Base-by-base conservation (phyloP, 2,329 filamentous ascomycete genomes). In the Didymella exigua region DNA sequence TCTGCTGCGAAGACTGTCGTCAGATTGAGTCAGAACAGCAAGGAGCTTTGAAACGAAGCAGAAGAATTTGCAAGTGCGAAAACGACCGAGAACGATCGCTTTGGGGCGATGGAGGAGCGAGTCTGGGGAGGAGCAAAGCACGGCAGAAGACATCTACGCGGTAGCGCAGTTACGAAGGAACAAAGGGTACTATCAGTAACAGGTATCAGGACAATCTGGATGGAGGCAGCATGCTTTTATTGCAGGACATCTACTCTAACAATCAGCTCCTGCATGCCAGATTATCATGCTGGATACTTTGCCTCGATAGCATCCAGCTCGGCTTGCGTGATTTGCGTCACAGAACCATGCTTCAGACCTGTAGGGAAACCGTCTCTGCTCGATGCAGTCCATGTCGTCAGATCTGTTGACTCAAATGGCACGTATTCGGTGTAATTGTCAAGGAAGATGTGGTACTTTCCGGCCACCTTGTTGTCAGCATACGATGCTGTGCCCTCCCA, bases 41-140 rank as follows among this genome's bases (percentile, higher is more conserved):
- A 31, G 42, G 18, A 2, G 2, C 6, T 34, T n/a, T 31, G n/a
- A 24, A 6, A 26, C 45, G 24, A 24, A 29, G 43, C n/a, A 56
- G 49, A 48, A 54, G 45, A 4, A 61, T 67, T 37, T 67, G 64
- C 36, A 26, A 44, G 13, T 67, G 64, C 44, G 64, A 67, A 27
- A 56, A 29, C 23, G 61, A 62, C 13, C 46, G 64, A 33, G 64
- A 67, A 38, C 55, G 40, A 19, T 44, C 49, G 18, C 56, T 67
- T 10, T 67, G 62, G 62, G 62, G 62, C 5, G 46, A 58, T 14
- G 52, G 43, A 34, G 56, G 58, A 37, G 60, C 60, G 7, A 38
- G 33, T 18, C 41, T 63, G 7, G 18, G 44, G 19, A 26, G 24
- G 16, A 4, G 27, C 13, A 56, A 48, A n/a, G 26, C 26, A 16